Evolutionary conservation across 1,284 basidiomycete genomes (phyloP).

Genomic region (Ustilago xerochloae): DNA sequence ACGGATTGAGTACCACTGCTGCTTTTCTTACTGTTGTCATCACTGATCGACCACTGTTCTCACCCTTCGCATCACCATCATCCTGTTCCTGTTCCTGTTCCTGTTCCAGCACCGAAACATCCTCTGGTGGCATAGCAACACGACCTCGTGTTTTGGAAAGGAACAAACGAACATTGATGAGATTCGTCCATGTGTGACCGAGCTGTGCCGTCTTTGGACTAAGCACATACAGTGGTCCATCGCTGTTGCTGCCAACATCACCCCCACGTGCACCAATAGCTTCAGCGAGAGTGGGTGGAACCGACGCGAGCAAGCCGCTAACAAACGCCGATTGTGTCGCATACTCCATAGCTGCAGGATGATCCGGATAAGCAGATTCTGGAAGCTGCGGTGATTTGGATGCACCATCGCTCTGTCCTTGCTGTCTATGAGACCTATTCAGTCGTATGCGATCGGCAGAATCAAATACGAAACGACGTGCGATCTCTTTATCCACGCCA

Average conservation of each 20-base stretch:
- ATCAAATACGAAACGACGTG: conserved; percentile 31
- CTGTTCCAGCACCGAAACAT: background rate
- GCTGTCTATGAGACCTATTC: background rate
- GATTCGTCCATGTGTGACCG: conserved; percentile 57
- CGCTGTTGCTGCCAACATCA: background rate
- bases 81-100: background rate
- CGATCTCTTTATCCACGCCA: conserved; percentile 38
- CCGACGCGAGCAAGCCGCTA: conserved; percentile 30
- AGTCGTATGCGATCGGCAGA: conserved; percentile 12
- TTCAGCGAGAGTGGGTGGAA: conserved; percentile 25
- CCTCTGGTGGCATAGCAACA: background rate
- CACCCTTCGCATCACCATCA: background rate
- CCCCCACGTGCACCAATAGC: conserved; percentile 8
- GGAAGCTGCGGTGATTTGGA: background rate
- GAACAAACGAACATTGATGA: conserved; percentile 49
- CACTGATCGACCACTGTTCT: background rate
- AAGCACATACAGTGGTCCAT: conserved; percentile 12
- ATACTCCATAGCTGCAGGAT: conserved; percentile 17
- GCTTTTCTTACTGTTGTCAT: conserved; percentile 30
- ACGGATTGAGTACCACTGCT: conserved; percentile 32
- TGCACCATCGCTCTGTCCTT: no score
- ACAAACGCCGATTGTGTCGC: conserved; percentile 28
- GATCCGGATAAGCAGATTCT: conserved; percentile 9
- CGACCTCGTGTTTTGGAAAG: conserved; percentile 35
- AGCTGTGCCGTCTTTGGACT: conserved; percentile 48